Base-by-base conservation (phyloP, 352 stramenopile genomes). In the Aphanomyces cochlioides region DNA sequence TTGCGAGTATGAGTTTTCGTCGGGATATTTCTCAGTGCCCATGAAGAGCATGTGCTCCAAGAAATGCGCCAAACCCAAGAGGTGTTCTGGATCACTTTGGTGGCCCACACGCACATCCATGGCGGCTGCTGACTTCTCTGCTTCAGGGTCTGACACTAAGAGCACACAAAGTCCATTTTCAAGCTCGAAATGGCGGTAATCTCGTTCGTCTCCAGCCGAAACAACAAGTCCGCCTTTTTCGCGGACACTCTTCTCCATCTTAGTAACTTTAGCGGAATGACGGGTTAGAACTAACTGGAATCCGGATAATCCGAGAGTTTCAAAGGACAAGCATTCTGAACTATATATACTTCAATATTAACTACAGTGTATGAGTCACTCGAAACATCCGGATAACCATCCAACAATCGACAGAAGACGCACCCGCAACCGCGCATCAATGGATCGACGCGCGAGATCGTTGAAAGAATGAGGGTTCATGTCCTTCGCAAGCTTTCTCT, bases 21-120 rank as follows among this genome's bases (percentile, higher is more conserved):
- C 78, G 12, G 92, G 92, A 76, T 97, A 98, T 72, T 95, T 89
- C 53, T 95, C 78, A 34, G 89, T 98, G 10, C 93, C 93, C 21
- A 98, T 72, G 73, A 98, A 98, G 1, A 97, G 75, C 89, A 98
- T 96, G 82, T 98, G 92, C 72, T 98, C 93, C 58, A 75, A 73
- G 56, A 97, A 92, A 48, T 92, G 85, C 47, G 85, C 84, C 5
- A 91, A 72, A 2, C 85, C 85, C 10, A 84, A 80, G 8, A 92
- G 41, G 41, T 89, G 61, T 37, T 78, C 64, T 8, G 79, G 89
- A 77, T 96, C 88, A 37, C 78, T 82, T 67, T 83, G 79, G 64
- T 80, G 79, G n/a, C 92, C 92, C 5, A 97, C 90, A 73, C 88
- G 76, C 15, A 98, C 92, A 73, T 92, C 84, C 79, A 97, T 90